Evolutionary conservation across 345 rosid genomes (phyloP), one percentile per base, ranked within the genome.

Genomic region (Adansonia digitata): DNA sequence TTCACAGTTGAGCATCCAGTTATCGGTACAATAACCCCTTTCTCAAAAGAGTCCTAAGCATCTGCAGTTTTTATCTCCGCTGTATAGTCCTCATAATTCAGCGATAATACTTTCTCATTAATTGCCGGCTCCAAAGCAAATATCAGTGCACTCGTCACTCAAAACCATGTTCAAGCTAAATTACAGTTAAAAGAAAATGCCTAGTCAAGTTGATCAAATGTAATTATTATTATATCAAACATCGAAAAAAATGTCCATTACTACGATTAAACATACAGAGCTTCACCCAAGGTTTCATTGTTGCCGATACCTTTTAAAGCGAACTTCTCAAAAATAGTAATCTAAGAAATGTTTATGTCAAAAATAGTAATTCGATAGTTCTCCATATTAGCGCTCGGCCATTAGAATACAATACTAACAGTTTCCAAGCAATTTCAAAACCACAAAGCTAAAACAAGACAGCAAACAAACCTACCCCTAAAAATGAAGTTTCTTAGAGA

Each of bases 41-140:
- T 80, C 78, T 59, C 84, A 72, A 61, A 76, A 39, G 93, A 91
- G 12, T 81, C 84, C 77, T 87, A 92, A 4, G 96, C 89, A 79
- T 91, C 96, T 12, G 87, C 92, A 46, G 89, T 86, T 85, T 85
- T 75, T 72, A 89, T 89, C 79, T 91, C 91, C 29, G 86, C 89
- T 5, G 84, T 84, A 71, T 82, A 82, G 71, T 85, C 85, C 59
- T 78, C 80, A n/a, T 75, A 83, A n/a, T 78, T 82, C 83, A 85
- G 76, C 11, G 88, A 83, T 39, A 82, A 29, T 53, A 85, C 86
- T 81, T 78, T 87, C 40, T 82, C 85, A 68, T 84, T 76, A 71
- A 86, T 86, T 62, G 75, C 85, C 88, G 85, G 83, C 56, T 65
- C 77, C 73, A 83, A 72, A 48, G 53, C 31, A 27, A 37, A 59